These are phyloP conservation scores for Kalmusia sp. DNA, from an alignment of 2,329 filamentous ascomycete species.

Conservation along the genomic window DNA sequence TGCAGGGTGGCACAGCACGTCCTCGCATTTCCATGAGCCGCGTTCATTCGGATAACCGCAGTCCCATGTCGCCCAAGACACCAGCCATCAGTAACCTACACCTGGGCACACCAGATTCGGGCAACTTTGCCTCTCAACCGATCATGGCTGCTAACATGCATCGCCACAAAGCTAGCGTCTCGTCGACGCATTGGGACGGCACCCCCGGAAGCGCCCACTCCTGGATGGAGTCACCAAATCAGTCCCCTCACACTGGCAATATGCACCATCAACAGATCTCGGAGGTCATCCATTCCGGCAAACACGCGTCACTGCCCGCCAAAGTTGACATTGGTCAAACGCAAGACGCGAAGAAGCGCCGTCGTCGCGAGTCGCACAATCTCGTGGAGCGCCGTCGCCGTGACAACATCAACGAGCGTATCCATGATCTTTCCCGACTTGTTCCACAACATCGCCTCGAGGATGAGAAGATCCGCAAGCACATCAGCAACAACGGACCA, in stretches of 20 bases:
- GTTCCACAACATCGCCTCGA: constrained; percentile 92
- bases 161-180: constrained; percentile 80
- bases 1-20: constrained; percentile 42
- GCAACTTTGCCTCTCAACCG: constrained; percentile 77
- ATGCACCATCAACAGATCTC: constrained; percentile 80
- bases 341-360: constrained; percentile 91
- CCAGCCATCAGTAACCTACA: constrained; percentile 75
- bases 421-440: constrained; percentile 92
- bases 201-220: constrained; percentile 85
- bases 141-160: constrained; percentile 73
- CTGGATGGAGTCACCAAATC: constrained; percentile 87
- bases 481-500: constrained; percentile 89
- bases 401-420: constrained; percentile 98
- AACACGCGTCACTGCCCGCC: constrained; percentile 85
- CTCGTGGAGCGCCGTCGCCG: constrained; percentile 91
- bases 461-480: constrained; percentile 95
- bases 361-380: constrained; percentile 93
- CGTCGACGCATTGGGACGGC: constrained; percentile 88
- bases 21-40: constrained; percentile 61
- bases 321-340: constrained; percentile 77
- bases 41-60: constrained; percentile 71
- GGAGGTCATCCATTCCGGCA: constrained; percentile 83
- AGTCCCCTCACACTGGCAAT: constrained; percentile 76
- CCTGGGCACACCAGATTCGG: constrained; percentile 73
- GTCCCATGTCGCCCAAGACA: constrained; percentile 88